phyloP scores from a whole-genome alignment of 192 early-diverging fungal species.

The Spizellomyces punctatus region DNA sequence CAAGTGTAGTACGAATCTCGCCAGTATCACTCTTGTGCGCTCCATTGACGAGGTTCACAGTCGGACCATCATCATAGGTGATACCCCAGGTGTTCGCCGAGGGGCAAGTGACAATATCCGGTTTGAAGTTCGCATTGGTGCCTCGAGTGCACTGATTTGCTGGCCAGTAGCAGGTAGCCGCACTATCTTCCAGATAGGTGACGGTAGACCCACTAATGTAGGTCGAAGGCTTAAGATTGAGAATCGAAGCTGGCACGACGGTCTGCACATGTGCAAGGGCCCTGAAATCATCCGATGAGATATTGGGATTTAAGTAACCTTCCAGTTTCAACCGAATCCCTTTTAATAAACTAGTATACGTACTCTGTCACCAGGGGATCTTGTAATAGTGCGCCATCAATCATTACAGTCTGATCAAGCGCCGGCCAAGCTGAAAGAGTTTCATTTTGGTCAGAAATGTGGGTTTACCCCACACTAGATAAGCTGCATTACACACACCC shows the following conservation, averaged over 20 bases:
- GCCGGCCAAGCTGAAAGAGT: slow-evolving; percentile 16
- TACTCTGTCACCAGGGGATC: slow-evolving; percentile 27
- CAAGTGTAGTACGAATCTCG: slow-evolving; percentile 14
- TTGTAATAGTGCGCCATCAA: slow-evolving; percentile 20
- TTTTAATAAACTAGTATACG: neutral
- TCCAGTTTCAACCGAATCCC: no score
- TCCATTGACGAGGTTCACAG: slow-evolving; percentile 21
- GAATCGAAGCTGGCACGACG: slow-evolving; percentile 15
- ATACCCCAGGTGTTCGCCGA: slow-evolving; percentile 20
- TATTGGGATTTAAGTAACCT: no score
- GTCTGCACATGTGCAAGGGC: slow-evolving; percentile 32
- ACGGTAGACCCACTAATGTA: slow-evolving; percentile 19
- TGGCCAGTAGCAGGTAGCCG: slow-evolving; percentile 38
- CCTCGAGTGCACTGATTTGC: slow-evolving; percentile 19
- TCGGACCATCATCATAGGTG: slow-evolving; percentile 37
- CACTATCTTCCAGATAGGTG: slow-evolving; percentile 8
- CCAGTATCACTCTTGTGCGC: slow-evolving; percentile 16
- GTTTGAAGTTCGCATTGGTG: slow-evolving; percentile 14
- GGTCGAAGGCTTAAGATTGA: slow-evolving; percentile 20
- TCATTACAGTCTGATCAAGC: slow-evolving; percentile 16
- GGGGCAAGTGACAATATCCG: slow-evolving; percentile 32
- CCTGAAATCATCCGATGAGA: neutral
- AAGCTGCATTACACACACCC: no score
- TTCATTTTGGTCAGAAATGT: no score
- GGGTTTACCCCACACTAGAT: no score